Evolutionary conservation across 2,329 filamentous ascomycete genomes (phyloP).

Genomic region (Zymoseptoria tritici): DNA sequence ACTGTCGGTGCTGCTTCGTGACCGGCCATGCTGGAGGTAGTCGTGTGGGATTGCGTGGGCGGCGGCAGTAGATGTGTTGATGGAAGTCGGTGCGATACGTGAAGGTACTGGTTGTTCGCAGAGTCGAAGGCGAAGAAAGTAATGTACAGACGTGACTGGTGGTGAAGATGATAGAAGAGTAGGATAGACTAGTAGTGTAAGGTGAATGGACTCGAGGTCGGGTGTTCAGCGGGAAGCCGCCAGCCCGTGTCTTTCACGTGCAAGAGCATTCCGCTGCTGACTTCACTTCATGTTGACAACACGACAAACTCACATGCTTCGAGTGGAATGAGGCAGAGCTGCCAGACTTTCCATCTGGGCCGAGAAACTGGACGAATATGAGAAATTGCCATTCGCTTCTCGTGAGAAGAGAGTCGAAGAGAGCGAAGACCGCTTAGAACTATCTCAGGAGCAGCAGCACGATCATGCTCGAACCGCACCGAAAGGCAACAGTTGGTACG

Average conservation of each 20-base stretch:
- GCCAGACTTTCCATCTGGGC: too few relatives aligned
- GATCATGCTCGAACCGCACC: neutral
- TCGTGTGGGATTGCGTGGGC: neutral
- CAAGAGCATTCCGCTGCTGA: neutral
- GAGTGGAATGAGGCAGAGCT: neutral
- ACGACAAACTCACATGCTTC: neutral
- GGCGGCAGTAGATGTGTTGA: neutral
- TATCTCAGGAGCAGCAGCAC: neutral
- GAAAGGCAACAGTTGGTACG: too few relatives aligned
- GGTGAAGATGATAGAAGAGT: neutral
- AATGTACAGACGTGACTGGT: neutral
- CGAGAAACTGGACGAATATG: neutral
- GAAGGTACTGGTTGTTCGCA: neutral
- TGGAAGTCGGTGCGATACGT: neutral
- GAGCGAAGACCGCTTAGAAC: too few relatives aligned
- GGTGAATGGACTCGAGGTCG: neutral
- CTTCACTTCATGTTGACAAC: neutral
- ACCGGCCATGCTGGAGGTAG: slow-evolving; percentile 13
- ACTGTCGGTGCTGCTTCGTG: slow-evolving; percentile 10
- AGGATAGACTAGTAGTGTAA: neutral
- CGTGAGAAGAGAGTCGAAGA: neutral
- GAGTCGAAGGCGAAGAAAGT: neutral
- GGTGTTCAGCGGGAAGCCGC: neutral
- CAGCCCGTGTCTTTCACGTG: neutral
- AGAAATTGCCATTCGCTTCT: neutral